Conservation (phyloP, 306 rosid species). For the Echinosophora koreensis region DNA sequence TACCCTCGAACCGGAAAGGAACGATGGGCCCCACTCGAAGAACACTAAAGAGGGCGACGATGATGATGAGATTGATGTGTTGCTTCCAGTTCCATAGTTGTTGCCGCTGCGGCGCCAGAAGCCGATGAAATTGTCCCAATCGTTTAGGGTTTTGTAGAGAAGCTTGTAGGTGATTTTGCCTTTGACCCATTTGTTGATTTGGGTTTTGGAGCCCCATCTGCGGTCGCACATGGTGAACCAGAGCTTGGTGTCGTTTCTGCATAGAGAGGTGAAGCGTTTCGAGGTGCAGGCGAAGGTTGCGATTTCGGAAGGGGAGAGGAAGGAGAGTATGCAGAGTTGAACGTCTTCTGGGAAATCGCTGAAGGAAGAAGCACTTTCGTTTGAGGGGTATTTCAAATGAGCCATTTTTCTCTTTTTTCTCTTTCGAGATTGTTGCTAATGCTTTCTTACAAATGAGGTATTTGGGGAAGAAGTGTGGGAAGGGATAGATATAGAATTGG, state of each 20-base stretch:
- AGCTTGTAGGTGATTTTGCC: slow-evolving; percentile 60
- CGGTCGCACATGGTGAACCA: slow-evolving; percentile 90
- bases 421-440: too few relatives aligned
- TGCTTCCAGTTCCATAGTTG: too few relatives aligned
- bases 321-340: slow-evolving; percentile 84
- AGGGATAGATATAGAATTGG: background rate
- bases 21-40: slow-evolving; percentile 88
- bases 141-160: slow-evolving; percentile 72
- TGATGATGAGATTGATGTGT: too few relatives aligned
- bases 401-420: slow-evolving; percentile 19
- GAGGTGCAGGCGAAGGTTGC: slow-evolving; percentile 83
- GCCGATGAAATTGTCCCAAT: slow-evolving; percentile 82
- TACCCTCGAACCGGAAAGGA: slow-evolving; percentile 69
- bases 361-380: slow-evolving; percentile 58
- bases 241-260: slow-evolving; percentile 65
- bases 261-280: slow-evolving; percentile 66
- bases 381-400: slow-evolving; percentile 35
- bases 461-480: background rate
- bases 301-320: slow-evolving; percentile 73
- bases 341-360: slow-evolving; percentile 86
- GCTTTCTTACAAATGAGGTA: too few relatives aligned
- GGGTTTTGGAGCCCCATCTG: slow-evolving; percentile 86
- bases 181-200: slow-evolving; percentile 71
- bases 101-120: slow-evolving; percentile 92
- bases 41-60: slow-evolving; percentile 67